Evolutionary conservation across 1,139 yeast genomes (phyloP).

Genomic region (Magnusiomyces sp.): DNA sequence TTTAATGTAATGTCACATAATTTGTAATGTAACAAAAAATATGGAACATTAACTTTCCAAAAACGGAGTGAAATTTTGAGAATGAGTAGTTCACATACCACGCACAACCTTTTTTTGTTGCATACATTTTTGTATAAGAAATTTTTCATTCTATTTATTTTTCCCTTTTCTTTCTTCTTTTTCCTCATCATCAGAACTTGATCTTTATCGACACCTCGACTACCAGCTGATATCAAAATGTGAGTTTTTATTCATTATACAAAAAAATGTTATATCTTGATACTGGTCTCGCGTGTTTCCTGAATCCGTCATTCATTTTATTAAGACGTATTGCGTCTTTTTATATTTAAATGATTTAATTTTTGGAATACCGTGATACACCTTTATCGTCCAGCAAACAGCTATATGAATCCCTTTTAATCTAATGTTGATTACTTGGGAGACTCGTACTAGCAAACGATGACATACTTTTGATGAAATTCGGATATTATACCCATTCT

Average conservation of each 20-base stretch:
- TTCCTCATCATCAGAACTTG: not conserved
- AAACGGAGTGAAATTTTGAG: too few relatives aligned
- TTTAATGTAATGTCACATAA: too few relatives aligned
- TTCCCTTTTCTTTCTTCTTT: not conserved
- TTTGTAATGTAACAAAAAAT: too few relatives aligned
- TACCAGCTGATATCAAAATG: constrained; percentile 3
- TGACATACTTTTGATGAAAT: not conserved
- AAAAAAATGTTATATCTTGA: constrained; percentile 2
- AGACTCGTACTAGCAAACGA: constrained; percentile 12
- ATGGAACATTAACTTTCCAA: too few relatives aligned
- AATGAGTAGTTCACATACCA: too few relatives aligned
- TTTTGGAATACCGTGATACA: constrained; percentile 7
- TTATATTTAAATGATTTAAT: not conserved
- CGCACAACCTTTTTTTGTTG: too few relatives aligned
- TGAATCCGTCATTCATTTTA: not conserved
- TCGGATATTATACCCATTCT: not conserved
- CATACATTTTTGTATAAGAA: too few relatives aligned
- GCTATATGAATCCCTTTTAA: constrained; percentile 10
- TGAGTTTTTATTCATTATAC: constrained; percentile 14
- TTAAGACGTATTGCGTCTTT: not conserved
- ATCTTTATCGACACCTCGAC: not conserved
- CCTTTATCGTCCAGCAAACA: constrained; percentile 12
- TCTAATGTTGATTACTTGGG: constrained; percentile 2
- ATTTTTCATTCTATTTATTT: too few relatives aligned
- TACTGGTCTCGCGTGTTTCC: constrained; percentile 11